Base-by-base conservation (phyloP, 208 protist species). In the Vickermania spadyakhi region DNA sequence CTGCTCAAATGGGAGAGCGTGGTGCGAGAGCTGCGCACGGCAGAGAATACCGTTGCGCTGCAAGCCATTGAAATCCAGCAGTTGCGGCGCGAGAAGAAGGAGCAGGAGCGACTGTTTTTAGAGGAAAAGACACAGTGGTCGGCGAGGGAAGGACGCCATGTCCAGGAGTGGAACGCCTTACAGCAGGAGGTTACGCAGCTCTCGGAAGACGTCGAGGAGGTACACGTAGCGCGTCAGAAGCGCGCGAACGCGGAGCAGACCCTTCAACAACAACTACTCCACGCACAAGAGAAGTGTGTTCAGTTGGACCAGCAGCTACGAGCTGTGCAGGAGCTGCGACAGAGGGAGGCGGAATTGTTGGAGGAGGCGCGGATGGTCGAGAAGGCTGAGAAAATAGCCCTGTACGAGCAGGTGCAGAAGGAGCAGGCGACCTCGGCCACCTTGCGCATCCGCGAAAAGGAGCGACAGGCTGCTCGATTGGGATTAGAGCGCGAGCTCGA, bases 401-500 rank as follows among this genome's bases (percentile, higher is more conserved):
- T 72, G 21, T 29, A n/a, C 7, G 18, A 50, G 42, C 14, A 42
- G 7, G 23, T 1, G 23, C 67, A 77, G 1, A 26, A 28, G 42
- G 28, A 49, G 1, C 29, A 64, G 2, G 56, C 41, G 23, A 18
- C 36, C 11, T 7, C 18, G 36, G 36, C 36, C 11, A 18, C 36
- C 36, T 7, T 18, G 36, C 11, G 11, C 36, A 18, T 7, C 18
- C 36, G 36, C 36, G 36, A 45, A 18, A 45, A 45, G 18, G 7
- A 7, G 18, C 36, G 18, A 45, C 7, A n/a, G 36, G 36, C 36
- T 7, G 36, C 18, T 7, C 66, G 60, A 41, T 62, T 27, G 25
- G 66, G 52, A 28, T 68, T 64, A 65, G 36, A 27, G 27, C 55
- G 23, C 13, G 65, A 76, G 31, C n/a, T 76, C 28, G 50, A 63